Conservation (phyloP, 1,284 basidiomycete species). For the Ustilago vetiveriae region DNA sequence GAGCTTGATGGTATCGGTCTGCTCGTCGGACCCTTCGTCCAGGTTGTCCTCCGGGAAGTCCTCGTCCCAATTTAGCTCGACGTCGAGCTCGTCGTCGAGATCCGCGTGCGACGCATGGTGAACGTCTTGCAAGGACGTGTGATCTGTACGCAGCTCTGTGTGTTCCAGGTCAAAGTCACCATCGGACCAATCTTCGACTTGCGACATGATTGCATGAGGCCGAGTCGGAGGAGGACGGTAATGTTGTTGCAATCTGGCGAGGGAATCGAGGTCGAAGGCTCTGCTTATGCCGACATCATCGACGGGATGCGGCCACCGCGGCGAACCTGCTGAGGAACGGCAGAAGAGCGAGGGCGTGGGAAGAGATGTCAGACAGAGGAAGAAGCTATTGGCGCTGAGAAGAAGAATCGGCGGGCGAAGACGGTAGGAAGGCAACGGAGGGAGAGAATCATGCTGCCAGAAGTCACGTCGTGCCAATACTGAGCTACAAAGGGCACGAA, state of each 20-base stretch:
- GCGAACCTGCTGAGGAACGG: background rate
- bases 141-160: constrained; percentile 32
- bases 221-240: too few relatives aligned
- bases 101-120: constrained; percentile 3
- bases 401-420: background rate
- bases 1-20: constrained; percentile 50
- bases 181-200: constrained; percentile 48
- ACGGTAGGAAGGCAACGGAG: background rate
- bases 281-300: too few relatives aligned
- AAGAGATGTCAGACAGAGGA: background rate
- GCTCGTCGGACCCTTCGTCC: constrained; percentile 32
- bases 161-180: constrained; percentile 45
- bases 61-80: constrained; percentile 23
- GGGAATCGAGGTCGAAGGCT: too few relatives aligned
- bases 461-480: too few relatives aligned
- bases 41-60: constrained; percentile 11
- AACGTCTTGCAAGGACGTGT: constrained; percentile 22
- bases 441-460: background rate
- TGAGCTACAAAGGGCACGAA: background rate
- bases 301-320: background rate
- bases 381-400: background rate
- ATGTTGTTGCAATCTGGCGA: too few relatives aligned
- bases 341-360: background rate
- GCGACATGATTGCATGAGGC: constrained; percentile 11
- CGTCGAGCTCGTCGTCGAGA: constrained; percentile 9